These are phyloP conservation scores for Cytospora piceae DNA, from an alignment of 2,329 filamentous ascomycete species.

Conservation along the genomic window DNA sequence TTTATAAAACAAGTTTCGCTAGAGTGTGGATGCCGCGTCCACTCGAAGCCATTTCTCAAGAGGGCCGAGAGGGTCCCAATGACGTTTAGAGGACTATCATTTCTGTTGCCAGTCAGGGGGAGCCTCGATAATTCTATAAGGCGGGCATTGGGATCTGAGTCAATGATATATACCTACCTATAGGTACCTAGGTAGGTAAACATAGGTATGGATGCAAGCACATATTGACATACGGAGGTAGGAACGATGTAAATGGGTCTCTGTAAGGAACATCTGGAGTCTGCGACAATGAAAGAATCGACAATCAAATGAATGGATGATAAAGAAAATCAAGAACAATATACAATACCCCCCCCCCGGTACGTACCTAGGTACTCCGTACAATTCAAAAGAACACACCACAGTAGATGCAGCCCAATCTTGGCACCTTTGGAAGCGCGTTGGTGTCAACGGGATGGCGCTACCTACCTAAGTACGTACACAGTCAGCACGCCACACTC, in stretches of 20 bases:
- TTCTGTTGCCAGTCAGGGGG: background rate
- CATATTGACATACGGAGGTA: too few relatives aligned
- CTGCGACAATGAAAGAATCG: too few relatives aligned
- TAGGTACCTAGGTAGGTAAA: too few relatives aligned
- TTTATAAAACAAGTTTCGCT: slow-evolving; percentile 26
- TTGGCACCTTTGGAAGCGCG: background rate
- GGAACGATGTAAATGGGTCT: too few relatives aligned
- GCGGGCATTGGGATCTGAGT: background rate
- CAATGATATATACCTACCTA: background rate
- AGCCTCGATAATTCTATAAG: background rate
- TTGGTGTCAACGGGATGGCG: too few relatives aligned
- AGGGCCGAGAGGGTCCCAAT: background rate
- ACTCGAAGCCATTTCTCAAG: slow-evolving; percentile 11
- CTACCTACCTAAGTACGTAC: too few relatives aligned
- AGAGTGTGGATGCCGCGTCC: slow-evolving; percentile 16
- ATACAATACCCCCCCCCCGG: too few relatives aligned
- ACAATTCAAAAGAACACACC: too few relatives aligned
- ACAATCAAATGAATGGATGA: too few relatives aligned
- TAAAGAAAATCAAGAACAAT: too few relatives aligned
- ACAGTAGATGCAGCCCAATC: background rate
- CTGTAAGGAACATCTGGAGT: background rate
- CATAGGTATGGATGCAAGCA: background rate
- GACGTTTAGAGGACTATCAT: slow-evolving; percentile 2
- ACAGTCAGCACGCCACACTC: background rate
- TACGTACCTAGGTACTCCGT: too few relatives aligned